These are phyloP conservation scores for Dalbergia cultrata DNA, from an alignment of 306 rosid genomes.

Conservation along the genomic window DNA sequence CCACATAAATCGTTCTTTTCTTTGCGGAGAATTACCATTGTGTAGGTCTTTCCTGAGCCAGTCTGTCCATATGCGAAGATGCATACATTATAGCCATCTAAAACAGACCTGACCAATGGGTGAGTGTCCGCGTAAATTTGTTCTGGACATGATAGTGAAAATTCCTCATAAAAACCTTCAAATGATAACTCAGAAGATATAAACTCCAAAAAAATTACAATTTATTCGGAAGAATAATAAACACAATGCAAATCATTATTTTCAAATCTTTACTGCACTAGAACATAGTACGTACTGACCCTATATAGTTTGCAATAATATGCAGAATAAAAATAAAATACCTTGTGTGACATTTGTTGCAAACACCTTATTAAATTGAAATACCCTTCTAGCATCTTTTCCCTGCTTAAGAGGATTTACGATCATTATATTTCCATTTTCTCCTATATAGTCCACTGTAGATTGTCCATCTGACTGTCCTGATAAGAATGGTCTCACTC, in stretches of 20 bases:
- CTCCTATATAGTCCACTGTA: constrained; percentile 91
- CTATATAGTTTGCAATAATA: not conserved
- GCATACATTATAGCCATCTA: constrained; percentile 93
- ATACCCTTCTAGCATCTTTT: constrained; percentile 85
- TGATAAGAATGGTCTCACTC: constrained; percentile 89
- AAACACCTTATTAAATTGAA: constrained; percentile 92
- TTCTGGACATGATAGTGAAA: constrained; percentile 64
- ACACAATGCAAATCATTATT: not conserved
- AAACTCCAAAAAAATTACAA: not conserved
- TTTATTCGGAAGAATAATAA: not conserved
- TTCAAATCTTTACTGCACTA: not conserved
- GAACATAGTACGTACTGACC: constrained; percentile 8
- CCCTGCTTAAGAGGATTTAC: constrained; percentile 89
- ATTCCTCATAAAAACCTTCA: constrained; percentile 41
- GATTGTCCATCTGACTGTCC: constrained; percentile 79
- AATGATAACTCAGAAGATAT: not conserved
- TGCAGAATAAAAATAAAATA: constrained; percentile 41
- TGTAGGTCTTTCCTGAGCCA: constrained; percentile 97
- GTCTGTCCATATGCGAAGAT: constrained; percentile 99
- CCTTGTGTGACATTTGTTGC: constrained; percentile 92
- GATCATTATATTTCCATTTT: constrained; percentile 94
- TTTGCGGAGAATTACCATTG: constrained; percentile 73
- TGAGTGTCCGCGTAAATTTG: constrained; percentile 87
- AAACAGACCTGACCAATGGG: constrained; percentile 82
- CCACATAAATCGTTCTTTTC: constrained; percentile 2